Evolutionary conservation across 257 asterid genomes (phyloP).

Genomic region (Solanum piurae): DNA sequence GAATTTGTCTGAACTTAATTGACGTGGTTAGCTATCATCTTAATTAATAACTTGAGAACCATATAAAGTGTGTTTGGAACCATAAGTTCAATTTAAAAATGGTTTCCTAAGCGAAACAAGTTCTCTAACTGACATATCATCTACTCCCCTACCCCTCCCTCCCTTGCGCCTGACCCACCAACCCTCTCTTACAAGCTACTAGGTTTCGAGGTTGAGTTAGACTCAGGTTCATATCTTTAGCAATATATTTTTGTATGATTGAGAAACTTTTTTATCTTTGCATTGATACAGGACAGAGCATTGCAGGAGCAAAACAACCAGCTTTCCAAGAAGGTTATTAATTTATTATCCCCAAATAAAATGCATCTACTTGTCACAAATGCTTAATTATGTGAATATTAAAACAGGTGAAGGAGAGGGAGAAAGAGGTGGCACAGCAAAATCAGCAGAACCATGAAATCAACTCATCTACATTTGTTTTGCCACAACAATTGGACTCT

Average conservation of each 20-base stretch:
- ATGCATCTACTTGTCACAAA: neutral
- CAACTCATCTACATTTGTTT: constrained; percentile 27
- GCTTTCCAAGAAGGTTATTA: constrained; percentile 51
- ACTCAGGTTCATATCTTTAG: neutral
- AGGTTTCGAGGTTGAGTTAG: neutral
- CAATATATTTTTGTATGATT: neutral
- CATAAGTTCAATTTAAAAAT: neutral
- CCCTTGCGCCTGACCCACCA: neutral
- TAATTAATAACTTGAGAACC: neutral
- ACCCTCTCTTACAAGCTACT: neutral
- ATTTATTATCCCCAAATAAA: neutral
- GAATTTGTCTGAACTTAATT: neutral
- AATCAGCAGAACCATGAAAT: constrained; percentile 20
- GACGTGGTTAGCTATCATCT: neutral
- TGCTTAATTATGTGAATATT: neutral
- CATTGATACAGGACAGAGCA: constrained; percentile 49
- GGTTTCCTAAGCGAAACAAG: neutral
- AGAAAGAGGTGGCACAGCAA: constrained; percentile 28
- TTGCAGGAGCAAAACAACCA: constrained; percentile 65
- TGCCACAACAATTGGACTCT: constrained; percentile 20
- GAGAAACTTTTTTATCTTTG: neutral
- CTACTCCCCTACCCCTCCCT: too few species aligned
- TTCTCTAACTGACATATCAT: neutral
- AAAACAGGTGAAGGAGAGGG: constrained; percentile 49
- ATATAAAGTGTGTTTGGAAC: neutral